These are phyloP conservation scores for Puccinia hordei DNA, from an alignment of 1,284 basidiomycete genomes.

Conservation along the genomic window DNA sequence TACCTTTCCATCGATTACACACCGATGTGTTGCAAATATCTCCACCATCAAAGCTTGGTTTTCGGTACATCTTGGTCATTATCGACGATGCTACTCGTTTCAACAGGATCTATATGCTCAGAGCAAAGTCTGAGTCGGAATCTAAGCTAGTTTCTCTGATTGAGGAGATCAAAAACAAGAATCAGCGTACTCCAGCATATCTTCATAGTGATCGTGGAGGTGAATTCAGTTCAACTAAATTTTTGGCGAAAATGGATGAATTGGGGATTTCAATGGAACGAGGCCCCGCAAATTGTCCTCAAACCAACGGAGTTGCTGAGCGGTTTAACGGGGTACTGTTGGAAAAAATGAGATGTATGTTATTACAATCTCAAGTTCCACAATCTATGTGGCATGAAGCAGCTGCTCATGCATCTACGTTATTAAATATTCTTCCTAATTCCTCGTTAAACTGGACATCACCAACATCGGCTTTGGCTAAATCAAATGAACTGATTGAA, in stretches of 20 bases:
- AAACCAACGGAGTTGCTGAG: constrained; percentile 5
- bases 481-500: background rate
- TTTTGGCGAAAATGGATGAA: background rate
- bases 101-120: constrained; percentile 4
- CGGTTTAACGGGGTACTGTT: background rate
- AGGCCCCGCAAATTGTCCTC: background rate
- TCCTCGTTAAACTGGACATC: constrained; percentile 3
- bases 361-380: no score
- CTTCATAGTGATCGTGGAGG: no score
- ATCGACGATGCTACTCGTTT: background rate
- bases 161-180: background rate
- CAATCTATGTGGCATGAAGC: no score
- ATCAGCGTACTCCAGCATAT: no score
- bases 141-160: background rate
- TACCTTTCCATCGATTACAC: background rate
- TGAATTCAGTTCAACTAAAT: no score
- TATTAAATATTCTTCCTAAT: no score
- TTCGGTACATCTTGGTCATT: background rate
- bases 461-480: background rate
- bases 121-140: background rate
- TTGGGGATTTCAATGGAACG: background rate
- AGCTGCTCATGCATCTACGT: no score
- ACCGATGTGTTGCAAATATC: no score
- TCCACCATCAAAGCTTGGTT: background rate
- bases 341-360: background rate